Percentiles rank a stretch among this genome's conserved stretches.
phyloP scores from a whole-genome alignment of 2,329 filamentous ascomycete genomes.

The Cladophialophora chaetospira region DNA sequence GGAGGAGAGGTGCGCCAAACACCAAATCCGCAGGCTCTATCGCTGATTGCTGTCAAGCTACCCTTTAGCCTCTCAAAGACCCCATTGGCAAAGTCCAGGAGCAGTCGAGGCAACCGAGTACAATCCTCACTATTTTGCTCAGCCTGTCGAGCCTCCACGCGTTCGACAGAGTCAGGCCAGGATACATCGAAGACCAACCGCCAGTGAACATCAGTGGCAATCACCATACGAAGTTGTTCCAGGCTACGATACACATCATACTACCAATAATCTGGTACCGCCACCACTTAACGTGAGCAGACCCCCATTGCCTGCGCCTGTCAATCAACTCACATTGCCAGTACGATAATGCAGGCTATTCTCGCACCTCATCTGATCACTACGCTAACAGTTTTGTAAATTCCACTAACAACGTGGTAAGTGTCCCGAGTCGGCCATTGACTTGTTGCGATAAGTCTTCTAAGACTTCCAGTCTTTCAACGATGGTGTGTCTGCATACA shows the following conservation, averaged over 20 bases:
- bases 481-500: constrained; percentile 1
- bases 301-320: not conserved
- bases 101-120: constrained; percentile 4
- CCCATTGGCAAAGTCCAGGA: not conserved
- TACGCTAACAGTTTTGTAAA: not conserved
- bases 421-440: not conserved
- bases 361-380: not conserved
- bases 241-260: not conserved
- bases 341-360: not conserved
- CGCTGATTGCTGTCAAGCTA: constrained; percentile 1
- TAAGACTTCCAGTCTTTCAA: not conserved
- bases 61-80: not conserved
- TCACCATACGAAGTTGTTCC: constrained; percentile 6
- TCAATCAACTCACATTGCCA: not conserved
- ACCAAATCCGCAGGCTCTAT: not conserved
- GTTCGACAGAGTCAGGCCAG: not conserved
- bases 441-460: not conserved
- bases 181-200: not conserved
- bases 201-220: not conserved
- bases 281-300: not conserved
- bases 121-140: constrained; percentile 3
- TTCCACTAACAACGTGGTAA: constrained; percentile 6
- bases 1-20: not conserved
- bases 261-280: not conserved
- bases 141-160: not conserved